These are phyloP conservation scores for Diddensiella santjacobensis DNA, from an alignment of 805 yeast species.

Conservation along the genomic window DNA sequence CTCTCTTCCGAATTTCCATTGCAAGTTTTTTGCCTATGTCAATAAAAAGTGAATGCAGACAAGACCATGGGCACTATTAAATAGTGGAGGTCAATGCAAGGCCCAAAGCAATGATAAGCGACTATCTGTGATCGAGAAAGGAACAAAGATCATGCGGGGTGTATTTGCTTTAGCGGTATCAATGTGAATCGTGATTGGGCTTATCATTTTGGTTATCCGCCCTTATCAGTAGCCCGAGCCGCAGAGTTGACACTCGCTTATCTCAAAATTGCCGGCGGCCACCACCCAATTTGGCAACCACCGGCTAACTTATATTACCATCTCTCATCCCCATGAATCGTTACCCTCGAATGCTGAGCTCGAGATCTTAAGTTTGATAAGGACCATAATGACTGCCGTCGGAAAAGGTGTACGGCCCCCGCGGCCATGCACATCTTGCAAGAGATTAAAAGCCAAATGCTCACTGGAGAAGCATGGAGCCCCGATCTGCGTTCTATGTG, in stretches of 20 bases:
- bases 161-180: background rate
- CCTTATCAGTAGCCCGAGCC: background rate
- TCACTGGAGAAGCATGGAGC: conserved; percentile 6
- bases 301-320: too few species aligned
- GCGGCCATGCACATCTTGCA: conserved; percentile 16
- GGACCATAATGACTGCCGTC: background rate
- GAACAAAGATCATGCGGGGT: background rate
- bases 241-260: background rate
- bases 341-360: background rate
- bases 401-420: conserved; percentile 11
- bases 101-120: background rate
- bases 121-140: background rate
- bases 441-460: conserved; percentile 16
- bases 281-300: background rate
- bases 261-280: background rate
- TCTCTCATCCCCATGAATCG: background rate
- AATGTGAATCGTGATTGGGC: background rate
- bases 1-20: background rate
- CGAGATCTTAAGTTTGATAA: background rate
- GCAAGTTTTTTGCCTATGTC: background rate
- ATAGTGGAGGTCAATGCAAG: background rate
- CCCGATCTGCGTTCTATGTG: conserved; percentile 13
- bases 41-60: too few species aligned
- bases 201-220: background rate
- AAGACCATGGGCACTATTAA: too few species aligned